A percentile compares a stretch with the other conserved stretches of the same genome.
These are phyloP conservation scores for Microdochium bolleyi DNA, from an alignment of 2,329 filamentous ascomycete species.

Conservation along the genomic window DNA sequence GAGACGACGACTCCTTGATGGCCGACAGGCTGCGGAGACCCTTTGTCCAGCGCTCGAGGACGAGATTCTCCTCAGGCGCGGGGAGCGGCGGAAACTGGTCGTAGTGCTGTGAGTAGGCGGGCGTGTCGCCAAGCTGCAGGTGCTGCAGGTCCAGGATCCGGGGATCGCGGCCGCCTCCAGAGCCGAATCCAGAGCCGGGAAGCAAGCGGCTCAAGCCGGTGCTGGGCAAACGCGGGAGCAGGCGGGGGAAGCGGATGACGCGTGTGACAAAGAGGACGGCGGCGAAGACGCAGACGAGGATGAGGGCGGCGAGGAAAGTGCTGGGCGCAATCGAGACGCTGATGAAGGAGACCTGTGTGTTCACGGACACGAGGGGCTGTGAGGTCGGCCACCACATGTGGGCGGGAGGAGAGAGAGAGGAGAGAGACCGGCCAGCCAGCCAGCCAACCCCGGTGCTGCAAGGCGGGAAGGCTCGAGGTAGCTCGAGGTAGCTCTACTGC, in stretches of 20 bases:
- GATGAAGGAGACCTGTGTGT: slow-evolving; percentile 54
- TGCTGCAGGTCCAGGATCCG: neutral
- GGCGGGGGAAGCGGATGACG: slow-evolving; percentile 25
- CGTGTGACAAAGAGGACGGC: slow-evolving; percentile 46
- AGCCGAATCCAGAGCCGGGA: neutral
- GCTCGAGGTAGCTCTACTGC: too few relatives aligned
- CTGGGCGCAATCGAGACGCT: slow-evolving; percentile 51
- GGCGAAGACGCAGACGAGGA: slow-evolving; percentile 41
- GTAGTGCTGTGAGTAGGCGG: slow-evolving; percentile 3
- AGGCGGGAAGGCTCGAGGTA: too few relatives aligned
- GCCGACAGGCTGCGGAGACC: slow-evolving; percentile 16
- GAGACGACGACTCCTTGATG: neutral
- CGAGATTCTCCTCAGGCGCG: slow-evolving; percentile 9
- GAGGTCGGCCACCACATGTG: neutral
- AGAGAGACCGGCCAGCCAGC: neutral
- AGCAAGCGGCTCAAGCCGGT: slow-evolving; percentile 10
- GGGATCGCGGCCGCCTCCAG: neutral
- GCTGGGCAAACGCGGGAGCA: slow-evolving; percentile 26
- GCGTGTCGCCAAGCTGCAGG: neutral
- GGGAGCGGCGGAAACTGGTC: slow-evolving; percentile 15
- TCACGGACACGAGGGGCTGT: slow-evolving; percentile 50
- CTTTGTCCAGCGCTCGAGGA: slow-evolving; percentile 6
- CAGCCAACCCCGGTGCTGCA: too few relatives aligned
- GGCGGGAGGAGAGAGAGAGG: neutral
- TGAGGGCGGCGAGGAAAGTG: slow-evolving; percentile 45